phyloP scores from a whole-genome alignment of 73 alveolate species.

The Symbiodinium natans region DNA sequence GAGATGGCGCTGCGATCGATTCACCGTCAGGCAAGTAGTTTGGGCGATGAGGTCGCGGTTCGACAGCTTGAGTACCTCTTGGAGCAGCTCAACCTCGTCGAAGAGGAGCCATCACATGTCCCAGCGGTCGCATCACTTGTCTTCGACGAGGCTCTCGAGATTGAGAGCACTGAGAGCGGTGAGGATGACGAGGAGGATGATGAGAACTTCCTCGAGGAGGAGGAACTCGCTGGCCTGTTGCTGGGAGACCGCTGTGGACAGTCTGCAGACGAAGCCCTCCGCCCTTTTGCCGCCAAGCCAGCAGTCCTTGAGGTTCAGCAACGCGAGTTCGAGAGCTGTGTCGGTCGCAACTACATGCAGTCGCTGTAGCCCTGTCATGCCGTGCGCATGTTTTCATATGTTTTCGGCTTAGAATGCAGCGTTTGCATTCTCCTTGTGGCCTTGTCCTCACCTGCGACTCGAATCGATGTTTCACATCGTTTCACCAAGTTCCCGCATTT shows the following conservation, averaged over 20 bases:
- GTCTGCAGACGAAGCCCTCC: slow-evolving; percentile 51
- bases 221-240: slow-evolving; percentile 67
- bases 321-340: slow-evolving; percentile 4
- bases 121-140: background rate
- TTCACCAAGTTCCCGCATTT: no score
- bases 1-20: slow-evolving; percentile 64
- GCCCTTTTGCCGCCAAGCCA: slow-evolving; percentile 22
- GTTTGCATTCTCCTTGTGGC: no score
- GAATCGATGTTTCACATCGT: no score
- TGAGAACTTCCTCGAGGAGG: slow-evolving; percentile 86
- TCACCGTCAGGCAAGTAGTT: slow-evolving; percentile 70
- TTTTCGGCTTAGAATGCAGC: no score
- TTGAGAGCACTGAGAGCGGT: slow-evolving; percentile 57
- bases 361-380: background rate
- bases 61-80: slow-evolving; percentile 71
- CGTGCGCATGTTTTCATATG: no score
- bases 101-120: background rate
- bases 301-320: slow-evolving; percentile 19
- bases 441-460: no score
- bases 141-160: slow-evolving; percentile 12
- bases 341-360: slow-evolving; percentile 16
- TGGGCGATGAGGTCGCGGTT: slow-evolving; percentile 70
- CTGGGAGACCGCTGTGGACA: slow-evolving; percentile 90
- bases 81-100: slow-evolving; percentile 43
- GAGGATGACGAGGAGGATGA: slow-evolving; percentile 93